A percentile compares a stretch with the other conserved stretches of the same genome.
These are phyloP conservation scores for Malassezia yamatoensis DNA, from an alignment of 1,284 basidiomycete species.

Conservation along the genomic window DNA sequence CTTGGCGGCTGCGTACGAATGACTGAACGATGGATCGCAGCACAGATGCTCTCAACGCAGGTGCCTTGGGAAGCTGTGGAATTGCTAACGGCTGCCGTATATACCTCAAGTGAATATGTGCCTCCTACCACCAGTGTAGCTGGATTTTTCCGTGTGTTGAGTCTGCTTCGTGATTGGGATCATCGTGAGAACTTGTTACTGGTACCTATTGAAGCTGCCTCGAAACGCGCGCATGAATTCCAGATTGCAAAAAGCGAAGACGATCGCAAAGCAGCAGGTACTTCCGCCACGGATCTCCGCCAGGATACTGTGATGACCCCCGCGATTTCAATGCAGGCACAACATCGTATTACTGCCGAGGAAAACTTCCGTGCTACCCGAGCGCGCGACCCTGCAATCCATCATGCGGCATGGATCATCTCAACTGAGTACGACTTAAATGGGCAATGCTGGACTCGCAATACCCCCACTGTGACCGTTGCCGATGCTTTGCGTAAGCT, in stretches of 20 bases:
- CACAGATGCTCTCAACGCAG: conserved; percentile 68
- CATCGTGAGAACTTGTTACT: conserved; percentile 56
- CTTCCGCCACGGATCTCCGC: conserved; percentile 26
- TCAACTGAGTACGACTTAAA: conserved; percentile 67
- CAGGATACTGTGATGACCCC: not conserved
- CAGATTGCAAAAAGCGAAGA: conserved; percentile 51
- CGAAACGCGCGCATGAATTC: conserved; percentile 29
- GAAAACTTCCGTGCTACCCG: conserved; percentile 50
- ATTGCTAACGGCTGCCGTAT: conserved; percentile 63
- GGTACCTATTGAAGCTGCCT: conserved; percentile 49
- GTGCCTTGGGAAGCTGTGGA: conserved; percentile 73
- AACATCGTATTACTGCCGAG: conserved; percentile 57
- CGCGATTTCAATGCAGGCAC: conserved; percentile 47
- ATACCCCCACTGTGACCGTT: conserved; percentile 25
- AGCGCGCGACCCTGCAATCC: conserved; percentile 39
- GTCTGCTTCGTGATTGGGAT: conserved; percentile 67
- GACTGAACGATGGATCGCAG: conserved; percentile 80
- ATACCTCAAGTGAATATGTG: conserved; percentile 48
- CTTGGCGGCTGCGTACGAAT: conserved; percentile 75
- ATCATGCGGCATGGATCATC: conserved; percentile 64
- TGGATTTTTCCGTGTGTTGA: conserved; percentile 70
- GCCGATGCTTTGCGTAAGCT: conserved; percentile 34
- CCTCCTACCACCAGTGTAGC: conserved; percentile 52
- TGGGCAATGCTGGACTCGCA: conserved; percentile 63
- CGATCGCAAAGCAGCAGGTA: not conserved